Evolutionary conservation across 1,284 basidiomycete genomes (phyloP).

Genomic region (Anthracocystis walkeri): DNA sequence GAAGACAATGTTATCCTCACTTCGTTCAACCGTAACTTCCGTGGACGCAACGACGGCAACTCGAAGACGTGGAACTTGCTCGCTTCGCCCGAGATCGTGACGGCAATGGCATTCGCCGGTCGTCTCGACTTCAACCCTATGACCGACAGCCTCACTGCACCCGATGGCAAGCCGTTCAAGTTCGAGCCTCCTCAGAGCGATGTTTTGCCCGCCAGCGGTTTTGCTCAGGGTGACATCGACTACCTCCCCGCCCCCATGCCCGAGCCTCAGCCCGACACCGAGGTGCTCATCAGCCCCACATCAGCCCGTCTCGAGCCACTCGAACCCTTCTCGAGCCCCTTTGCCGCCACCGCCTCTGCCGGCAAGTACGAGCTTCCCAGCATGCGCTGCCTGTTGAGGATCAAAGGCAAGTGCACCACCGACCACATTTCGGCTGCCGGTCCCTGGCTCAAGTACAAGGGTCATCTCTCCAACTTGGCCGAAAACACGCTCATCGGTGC

Average conservation of each 20-base stretch:
- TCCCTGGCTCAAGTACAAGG: slow-evolving; percentile 93
- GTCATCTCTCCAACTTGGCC: slow-evolving; percentile 93
- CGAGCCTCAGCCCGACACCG: slow-evolving; percentile 76
- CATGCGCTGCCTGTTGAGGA: slow-evolving; percentile 81
- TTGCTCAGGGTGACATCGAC: slow-evolving; percentile 80
- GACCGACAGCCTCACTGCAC: slow-evolving; percentile 81
- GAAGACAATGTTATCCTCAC: slow-evolving; percentile 97
- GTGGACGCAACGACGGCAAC: slow-evolving; percentile 97
- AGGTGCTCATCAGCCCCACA: slow-evolving; percentile 76
- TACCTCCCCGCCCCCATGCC: slow-evolving; percentile 86
- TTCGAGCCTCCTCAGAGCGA: slow-evolving; percentile 87
- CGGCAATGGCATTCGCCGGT: slow-evolving; percentile 91
- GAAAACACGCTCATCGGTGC: slow-evolving; percentile 81
- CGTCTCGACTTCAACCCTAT: slow-evolving; percentile 94
- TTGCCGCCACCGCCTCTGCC: slow-evolving; percentile 71
- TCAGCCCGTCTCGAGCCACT: slow-evolving; percentile 81
- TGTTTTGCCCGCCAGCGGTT: slow-evolving; percentile 86
- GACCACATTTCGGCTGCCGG: slow-evolving; percentile 73
- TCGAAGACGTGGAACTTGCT: slow-evolving; percentile 97
- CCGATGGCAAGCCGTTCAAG: slow-evolving; percentile 82
- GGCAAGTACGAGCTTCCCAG: slow-evolving; percentile 79
- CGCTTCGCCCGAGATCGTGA: slow-evolving; percentile 95
- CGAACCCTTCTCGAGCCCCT: slow-evolving; percentile 86
- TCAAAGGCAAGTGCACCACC: slow-evolving; percentile 97
- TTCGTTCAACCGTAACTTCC: slow-evolving; percentile 98